Evolutionary conservation across 805 yeast genomes (phyloP), one percentile per base, ranked within the genome.

Genomic region (Zygotorulaspora sp.): DNA sequence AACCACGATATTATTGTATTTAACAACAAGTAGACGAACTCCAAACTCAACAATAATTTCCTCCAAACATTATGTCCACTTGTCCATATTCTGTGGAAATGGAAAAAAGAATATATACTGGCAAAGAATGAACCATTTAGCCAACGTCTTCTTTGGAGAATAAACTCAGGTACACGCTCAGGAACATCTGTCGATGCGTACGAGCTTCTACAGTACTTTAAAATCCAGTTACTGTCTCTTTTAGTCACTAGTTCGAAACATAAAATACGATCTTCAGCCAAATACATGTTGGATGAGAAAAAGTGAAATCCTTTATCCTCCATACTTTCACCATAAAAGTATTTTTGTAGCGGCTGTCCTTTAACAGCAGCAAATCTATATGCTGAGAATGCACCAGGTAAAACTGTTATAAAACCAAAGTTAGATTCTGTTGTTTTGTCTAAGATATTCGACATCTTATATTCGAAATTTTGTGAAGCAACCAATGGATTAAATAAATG

Each of bases 311-410:
- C 75, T 20, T 69, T 68, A 41, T 80, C 81, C 41, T 67, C 71
- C 47, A 89, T 69, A 41, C 80, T 82, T 61, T 90, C 97, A 48
- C 97, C 97, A 61, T 87, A 85, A 63, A 92, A 82, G 59, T 90
- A 90, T 58, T 87, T 85, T 42, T 81, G 86, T 43, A 90, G 64
- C 3, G 98, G 98, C 27, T 75, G 75, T 5, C 96, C 96, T 44
- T 77, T 70, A 24, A 90, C 68, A 0, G 97, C 97, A 24, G 70
- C 75, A 53, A 80, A 89, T 43, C 97, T 69, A 60, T 92, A 90
- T 0, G 97, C 98, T 11, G 95, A 84, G 53, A 92, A 89, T 0
- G 97, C 97, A 53, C 97, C 97, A 0, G 97, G 97, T 37, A 92
- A 71, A 41, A 92, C 97, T 0, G 95, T 76, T 49, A 90, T 89